phyloP scores from a whole-genome alignment of 2,329 filamentous ascomycete species.

The Teratosphaeria nubilosa region DNA sequence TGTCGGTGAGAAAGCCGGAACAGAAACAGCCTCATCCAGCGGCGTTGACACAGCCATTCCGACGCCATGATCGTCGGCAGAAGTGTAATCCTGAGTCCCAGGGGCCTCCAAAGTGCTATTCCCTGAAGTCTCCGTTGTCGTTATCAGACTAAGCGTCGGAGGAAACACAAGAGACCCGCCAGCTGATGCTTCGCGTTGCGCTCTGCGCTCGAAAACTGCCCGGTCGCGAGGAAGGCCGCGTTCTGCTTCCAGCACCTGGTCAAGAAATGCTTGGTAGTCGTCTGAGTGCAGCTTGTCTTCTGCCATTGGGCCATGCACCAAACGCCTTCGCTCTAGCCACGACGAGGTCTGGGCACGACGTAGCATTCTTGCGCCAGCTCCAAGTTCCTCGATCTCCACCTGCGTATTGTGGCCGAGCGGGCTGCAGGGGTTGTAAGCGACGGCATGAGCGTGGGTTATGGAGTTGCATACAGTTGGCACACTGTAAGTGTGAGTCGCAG shows the following conservation, averaged over 20 bases:
- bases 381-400: constrained; percentile 6
- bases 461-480: constrained; percentile 6
- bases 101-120: neutral
- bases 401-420: neutral
- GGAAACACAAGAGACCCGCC: neutral
- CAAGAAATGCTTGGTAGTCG: constrained; percentile 6
- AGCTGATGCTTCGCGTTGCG: neutral
- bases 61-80: neutral
- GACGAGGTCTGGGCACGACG: constrained; percentile 8
- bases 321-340: neutral
- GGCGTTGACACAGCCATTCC: neutral
- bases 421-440: neutral
- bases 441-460: too few relatives aligned
- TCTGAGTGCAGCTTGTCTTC: constrained; percentile 5
- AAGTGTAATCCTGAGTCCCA: neutral
- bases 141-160: neutral
- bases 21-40: neutral
- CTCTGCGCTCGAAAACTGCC: neutral
- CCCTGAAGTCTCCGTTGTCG: neutral
- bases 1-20: neutral
- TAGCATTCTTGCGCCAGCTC: constrained; percentile 5
- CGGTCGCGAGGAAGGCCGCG: neutral
- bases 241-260: constrained; percentile 5
- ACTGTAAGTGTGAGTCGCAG: constrained; percentile 8
- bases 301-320: constrained; percentile 1